Evolutionary conservation across 768 basidiomycete genomes (phyloP).

Genomic region (Gymnopilus junonius): DNA sequence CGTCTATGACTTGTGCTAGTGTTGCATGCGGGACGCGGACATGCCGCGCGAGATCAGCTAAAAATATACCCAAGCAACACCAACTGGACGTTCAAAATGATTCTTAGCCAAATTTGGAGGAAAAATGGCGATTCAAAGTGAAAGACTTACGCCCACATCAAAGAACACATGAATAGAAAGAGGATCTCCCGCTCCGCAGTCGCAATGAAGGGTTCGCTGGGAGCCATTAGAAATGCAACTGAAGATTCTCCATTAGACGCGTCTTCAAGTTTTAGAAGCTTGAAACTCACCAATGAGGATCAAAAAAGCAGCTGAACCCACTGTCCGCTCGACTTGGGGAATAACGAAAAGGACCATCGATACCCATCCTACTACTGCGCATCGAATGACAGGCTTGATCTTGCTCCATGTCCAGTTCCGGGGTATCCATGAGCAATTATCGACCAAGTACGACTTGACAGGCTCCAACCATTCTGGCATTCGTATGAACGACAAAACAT

Average conservation of each 20-base stretch:
- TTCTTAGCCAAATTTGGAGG: not conserved
- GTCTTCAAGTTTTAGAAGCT: too few relatives aligned
- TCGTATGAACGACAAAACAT: not conserved
- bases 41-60: constrained; percentile 60
- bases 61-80: constrained; percentile 65
- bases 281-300: constrained; percentile 59
- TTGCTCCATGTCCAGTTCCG: constrained; percentile 61
- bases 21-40: constrained; percentile 43
- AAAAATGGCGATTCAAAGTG: not conserved
- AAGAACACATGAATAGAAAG: constrained; percentile 51
- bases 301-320: constrained; percentile 72
- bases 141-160: constrained; percentile 63
- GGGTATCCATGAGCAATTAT: constrained; percentile 53
- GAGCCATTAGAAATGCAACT: constrained; percentile 72
- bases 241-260: too few relatives aligned
- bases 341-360: constrained; percentile 63
- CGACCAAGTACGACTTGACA: not conserved
- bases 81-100: constrained; percentile 46
- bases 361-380: constrained; percentile 66
- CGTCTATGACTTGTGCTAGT: constrained; percentile 45
- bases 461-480: constrained; percentile 8
- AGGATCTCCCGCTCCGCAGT: constrained; percentile 69
- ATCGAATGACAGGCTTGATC: constrained; percentile 66
- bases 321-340: constrained; percentile 43
- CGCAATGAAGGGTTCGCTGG: constrained; percentile 68